Evolutionary conservation across 331 rosid genomes (phyloP).

Genomic region (Malus hybrid): DNA sequence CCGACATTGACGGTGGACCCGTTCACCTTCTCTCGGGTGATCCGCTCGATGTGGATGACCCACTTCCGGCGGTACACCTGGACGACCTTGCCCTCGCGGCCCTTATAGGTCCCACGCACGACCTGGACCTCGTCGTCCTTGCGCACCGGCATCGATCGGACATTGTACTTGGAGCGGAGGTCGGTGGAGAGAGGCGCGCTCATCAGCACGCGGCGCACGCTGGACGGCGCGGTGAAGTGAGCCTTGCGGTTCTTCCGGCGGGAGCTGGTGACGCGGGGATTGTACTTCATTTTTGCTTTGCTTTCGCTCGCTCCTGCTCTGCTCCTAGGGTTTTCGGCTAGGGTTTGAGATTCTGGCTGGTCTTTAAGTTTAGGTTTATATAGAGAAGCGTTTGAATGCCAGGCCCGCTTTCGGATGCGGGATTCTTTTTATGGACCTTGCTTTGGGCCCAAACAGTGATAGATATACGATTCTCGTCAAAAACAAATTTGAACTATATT

Average conservation of each 20-base stretch:
- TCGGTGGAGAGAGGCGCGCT: background rate
- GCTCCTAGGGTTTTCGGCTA: background rate
- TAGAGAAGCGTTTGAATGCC: background rate
- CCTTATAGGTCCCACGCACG: background rate
- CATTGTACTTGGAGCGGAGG: background rate
- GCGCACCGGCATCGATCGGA: background rate
- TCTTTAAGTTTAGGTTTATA: background rate
- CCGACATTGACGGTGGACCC: background rate
- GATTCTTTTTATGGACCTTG: too few species aligned
- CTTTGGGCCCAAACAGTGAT: too few species aligned
- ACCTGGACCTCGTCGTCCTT: background rate
- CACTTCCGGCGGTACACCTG: background rate
- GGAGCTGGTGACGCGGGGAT: background rate
- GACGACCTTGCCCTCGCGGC: background rate
- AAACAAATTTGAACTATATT: fast-evolving
- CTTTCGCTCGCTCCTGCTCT: background rate
- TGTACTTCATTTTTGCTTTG: background rate
- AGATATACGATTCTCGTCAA: too few species aligned
- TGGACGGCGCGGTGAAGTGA: background rate
- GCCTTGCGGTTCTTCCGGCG: background rate
- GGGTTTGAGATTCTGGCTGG: background rate
- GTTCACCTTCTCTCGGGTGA: background rate
- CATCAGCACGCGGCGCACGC: background rate
- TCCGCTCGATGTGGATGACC: background rate
- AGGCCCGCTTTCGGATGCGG: background rate